Base-by-base conservation (phyloP, 169 alveolate species). In the Plasmodium falciparum region DNA sequence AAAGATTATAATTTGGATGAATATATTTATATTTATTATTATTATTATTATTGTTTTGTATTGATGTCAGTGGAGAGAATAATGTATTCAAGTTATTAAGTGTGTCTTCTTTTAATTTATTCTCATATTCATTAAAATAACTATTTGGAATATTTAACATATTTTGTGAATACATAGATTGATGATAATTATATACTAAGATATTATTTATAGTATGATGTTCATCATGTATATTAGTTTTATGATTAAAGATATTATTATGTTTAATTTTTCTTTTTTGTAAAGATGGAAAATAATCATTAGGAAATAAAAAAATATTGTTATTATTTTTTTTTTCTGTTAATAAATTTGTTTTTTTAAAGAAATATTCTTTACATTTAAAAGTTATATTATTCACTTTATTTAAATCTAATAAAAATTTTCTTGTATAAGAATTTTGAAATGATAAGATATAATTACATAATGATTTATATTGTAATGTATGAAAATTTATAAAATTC, bases 391-490 rank as follows among this genome's bases (percentile, higher is more conserved):
- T 61, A 66, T 59, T 43, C 1, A 80, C 2, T 17, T 80, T 73
- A 15, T 80, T 80, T 59, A 80, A 20, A 13, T 45, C 54, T 20
- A 45, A 4, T 1, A 80, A 17, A 58, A 33, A 80, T 49, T 45
- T 67, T 0, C 17, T 15, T 22, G 80, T 80, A 47, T 29, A 69
- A 2, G 56, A 71, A 67, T 80, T 72, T 26, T 71, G 71, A 69
- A 80, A 80, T 9, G 63, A 24, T 45, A 54, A 54, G 2, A 80
- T 59, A 59, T n/a, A 80, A 9, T 69, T 33, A 39, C 90, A 80
- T 12, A 80, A 9, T 20, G 58, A 1, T 45, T 50, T 20, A 80
- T 80, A 80, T 45, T 33, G 45, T 9, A 54, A 59, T 52, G 43
- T 20, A 80, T 24, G 26, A 22, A 80, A 26, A 54, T 80, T 50